Evolutionary conservation across 148 eudicot species (phyloP), one percentile per base, ranked within the genome.

Genomic region (Polygonum aviculare): DNA sequence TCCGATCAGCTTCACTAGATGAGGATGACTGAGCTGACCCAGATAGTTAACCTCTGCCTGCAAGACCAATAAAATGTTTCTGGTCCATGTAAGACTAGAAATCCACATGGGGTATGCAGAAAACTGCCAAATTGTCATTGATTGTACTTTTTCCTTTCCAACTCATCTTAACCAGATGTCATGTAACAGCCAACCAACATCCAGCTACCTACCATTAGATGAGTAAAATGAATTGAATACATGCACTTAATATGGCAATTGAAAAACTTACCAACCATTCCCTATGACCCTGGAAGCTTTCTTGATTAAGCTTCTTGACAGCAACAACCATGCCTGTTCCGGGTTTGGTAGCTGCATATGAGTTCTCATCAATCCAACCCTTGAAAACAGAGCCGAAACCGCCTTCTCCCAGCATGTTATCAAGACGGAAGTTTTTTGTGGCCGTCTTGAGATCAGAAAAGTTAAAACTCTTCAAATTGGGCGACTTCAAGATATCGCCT

Each of bases 321-420:
- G 73, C 73, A 16, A 38, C 18, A 18, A 70, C 73, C 4, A 70
- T 70, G 73, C 73, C 73, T 7, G 26, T 35, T 11, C 73, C 73
- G 22, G 73, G 47, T 35, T 70, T 70, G 41, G 45, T 9, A 41
- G 73, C 69, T 70, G 73, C 18, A 19, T 38, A 41, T 6, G 73
- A 70, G 18, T 70, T 38, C 73, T 70, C 73, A 72, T 72, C 74
- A 72, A 72, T 72, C 74, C 74, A 72, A 10, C 74, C 74, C 74
- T 72, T 72, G 74, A 72, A 72, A 41, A 72, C 74, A 8, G 74
- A 41, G 10, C 74, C 74, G 36, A 72, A 72, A 41, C 51, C 74
- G 9, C 74, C 74, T 33, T 72, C 74, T 72, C 73, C 73, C 35
- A 72, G 51, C 74, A 72, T 47, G 52, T 50, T 72, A 47, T 72